Base-by-base conservation (phyloP, 1,284 basidiomycete genomes). In the Cryptococcus hybrid region DNA sequence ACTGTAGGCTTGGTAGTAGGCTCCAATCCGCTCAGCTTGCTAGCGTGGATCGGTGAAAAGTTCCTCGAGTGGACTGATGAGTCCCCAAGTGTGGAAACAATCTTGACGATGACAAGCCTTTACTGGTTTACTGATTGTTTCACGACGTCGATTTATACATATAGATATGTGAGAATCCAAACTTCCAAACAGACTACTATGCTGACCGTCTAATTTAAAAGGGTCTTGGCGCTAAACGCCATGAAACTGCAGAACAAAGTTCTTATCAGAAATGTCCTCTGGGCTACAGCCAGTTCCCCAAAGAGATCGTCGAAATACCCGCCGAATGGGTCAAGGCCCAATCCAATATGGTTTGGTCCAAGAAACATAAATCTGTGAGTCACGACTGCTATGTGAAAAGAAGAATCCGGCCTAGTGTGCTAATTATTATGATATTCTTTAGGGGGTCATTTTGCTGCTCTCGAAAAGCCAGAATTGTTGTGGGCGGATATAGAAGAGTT, bases 31-130 rank as follows among this genome's bases (percentile, higher is more conserved):
- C 56, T 78, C 30, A 69, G 78, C 0, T 59, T 78, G 0, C 71
- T 80, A 11, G 73, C 78, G 1, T 81, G 77, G 77, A 71, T 81
- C 39, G 79, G 72, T 3, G 80, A 81, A 53, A 81, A 81, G 63
- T 72, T 69, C 52, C 58, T 69, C 39, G 69, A 68, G 7, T 80
- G 79, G 79, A 75, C 75, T 5, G 76, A 79, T 54, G 57, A 64
- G 8, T 62, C 62, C 24, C 75, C 64, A 1, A 48, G 62, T 9
- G 12, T 65, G 45, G 64, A 71, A 38, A 68, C 67, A 4, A 67
- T 79, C 35, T 67, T 79, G 47, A 68, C 73, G 12, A 73, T 72
- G 46, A 61, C 76, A 30, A 73, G 75, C 6, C 60, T 80, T 18
- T 81, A 77, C 68, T 80, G 77, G 71, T 67, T 71, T 35, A 78